Base-by-base conservation (phyloP, 805 yeast genomes). In the Kodamaea restingae region DNA sequence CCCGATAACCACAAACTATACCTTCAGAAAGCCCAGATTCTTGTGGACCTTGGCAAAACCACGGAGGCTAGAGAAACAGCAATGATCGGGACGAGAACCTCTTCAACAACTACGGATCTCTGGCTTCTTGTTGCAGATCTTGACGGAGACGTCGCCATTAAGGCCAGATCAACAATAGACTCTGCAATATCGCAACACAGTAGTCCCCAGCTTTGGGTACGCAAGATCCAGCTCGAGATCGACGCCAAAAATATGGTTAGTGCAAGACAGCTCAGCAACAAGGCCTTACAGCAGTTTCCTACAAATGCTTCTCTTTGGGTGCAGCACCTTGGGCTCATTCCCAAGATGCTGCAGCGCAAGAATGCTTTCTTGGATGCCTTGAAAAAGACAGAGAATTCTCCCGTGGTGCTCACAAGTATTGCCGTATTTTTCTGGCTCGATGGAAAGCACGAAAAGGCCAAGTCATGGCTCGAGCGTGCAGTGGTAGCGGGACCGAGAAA, bases 111-210 rank as follows among this genome's bases (percentile, higher is more conserved):
- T 3, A 54, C 67, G 0, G 42, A 54, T 2, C 43, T 88, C 7
- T 86, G 95, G 90, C 55, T 76, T 2, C 43, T 61, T 4, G 52
- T 78, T 6, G 67, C 88, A 0, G 47, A 54, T 2, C 38, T 76
- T 2, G 84, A 80, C 18, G n/a, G 26, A 7, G 14, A 26, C 6
- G 18, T 28, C 18, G 17, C 67, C 1, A 71, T 80, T 2, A 67
- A 76, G 42, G 88, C 95, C 0, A 73, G 96, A 43, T 80, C 95
- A 0, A 65, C 74, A 1, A 59, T 88, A 15, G 96, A 88, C 48
- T 63, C 77, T 18, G 93, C 84, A 0, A 55, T 84, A 6, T 46
- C 78, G 11, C 63, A 66, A 18, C 75, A 72, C 40, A 51, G 60
- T 4, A 61, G 61, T 27, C 84, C 76, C 21, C 37, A 42, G n/a